Evolutionary conservation across 768 basidiomycete genomes (phyloP), one percentile per base, ranked within the genome.

Genomic region (Hericium coralloides): DNA sequence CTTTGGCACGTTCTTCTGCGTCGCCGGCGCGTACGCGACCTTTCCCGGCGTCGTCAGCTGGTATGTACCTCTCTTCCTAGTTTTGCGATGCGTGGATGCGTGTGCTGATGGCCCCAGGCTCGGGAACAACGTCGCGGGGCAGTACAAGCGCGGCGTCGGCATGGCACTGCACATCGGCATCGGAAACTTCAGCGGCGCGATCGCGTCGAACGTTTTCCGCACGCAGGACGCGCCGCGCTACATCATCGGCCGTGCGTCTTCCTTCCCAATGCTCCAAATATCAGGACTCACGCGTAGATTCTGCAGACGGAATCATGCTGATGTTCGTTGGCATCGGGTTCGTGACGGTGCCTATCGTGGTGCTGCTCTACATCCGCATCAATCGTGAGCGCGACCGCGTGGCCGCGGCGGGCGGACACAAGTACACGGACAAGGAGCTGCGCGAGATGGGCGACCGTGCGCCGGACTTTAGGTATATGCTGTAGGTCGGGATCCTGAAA

Each of bases 311-410:
- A 1, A 52, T 84, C 14, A 84, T 85, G 66, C 70, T 87, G 20
- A 84, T 84, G 82, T 84, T 87, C 57, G 75, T 86, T 18, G 80
- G 79, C 3, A 82, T 89, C 36, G 85, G 85, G 0, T 70, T 85
- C 62, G 71, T 85, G 7, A 64, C 68, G 26, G 61, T 82, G 0
- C 80, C 81, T 0, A 68, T 79, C 22, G 71, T 76, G 12, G 74
- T 79, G 5, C 38, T 83, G 6, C 48, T 68, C 2, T 87, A 87
- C 65, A 75, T 53, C 38, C 73, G 73, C 39, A 83, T 86, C 68
- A 88, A 88, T 66, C 65, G 68, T 10, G 68, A 69, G 55, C 73
- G 85, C 38, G 84, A 85, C 65, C 53, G 72, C 69, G 58, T 63
- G 58, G 22, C 74, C 73, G 15, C 69, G 67, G 66, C 76, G 71